Percentiles rank a stretch among this genome's conserved stretches.
Conservation (phyloP, 2,329 filamentous ascomycete species). For the Chlorencoelia australis region DNA sequence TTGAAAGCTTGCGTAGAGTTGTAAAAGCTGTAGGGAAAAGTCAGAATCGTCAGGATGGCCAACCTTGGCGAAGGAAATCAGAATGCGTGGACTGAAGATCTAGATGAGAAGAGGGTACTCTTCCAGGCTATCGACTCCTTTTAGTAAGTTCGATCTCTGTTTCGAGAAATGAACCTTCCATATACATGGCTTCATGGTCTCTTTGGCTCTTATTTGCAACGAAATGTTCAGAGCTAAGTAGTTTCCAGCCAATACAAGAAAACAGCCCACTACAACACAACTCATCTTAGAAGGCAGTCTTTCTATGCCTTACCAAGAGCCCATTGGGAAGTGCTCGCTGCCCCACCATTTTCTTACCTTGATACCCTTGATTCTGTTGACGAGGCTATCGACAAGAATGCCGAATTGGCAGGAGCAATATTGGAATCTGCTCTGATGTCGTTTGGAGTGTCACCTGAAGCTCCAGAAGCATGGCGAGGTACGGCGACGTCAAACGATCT, state of each 20-base stretch:
- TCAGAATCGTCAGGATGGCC: not conserved
- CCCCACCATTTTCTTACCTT: slow-evolving; percentile 72
- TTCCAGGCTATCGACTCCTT: slow-evolving; percentile 83
- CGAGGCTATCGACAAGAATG: slow-evolving; percentile 80
- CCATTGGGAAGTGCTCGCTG: slow-evolving; percentile 76
- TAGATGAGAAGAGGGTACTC: slow-evolving; percentile 71
- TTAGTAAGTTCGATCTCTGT: slow-evolving; percentile 52
- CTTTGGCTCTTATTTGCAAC: too few species aligned
- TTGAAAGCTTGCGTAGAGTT: too few species aligned
- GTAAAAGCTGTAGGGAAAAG: too few species aligned
- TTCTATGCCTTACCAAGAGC: slow-evolving; percentile 82
- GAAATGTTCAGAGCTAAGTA: too few species aligned
- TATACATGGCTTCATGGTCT: too few species aligned
- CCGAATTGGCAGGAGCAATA: slow-evolving; percentile 71
- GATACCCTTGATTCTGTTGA: slow-evolving; percentile 72
- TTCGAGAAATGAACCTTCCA: too few species aligned
- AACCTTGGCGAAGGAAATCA: slow-evolving; percentile 35
- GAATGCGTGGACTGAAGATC: too few species aligned
- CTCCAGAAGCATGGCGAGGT: slow-evolving; percentile 50
- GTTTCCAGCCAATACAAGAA: slow-evolving; percentile 71
- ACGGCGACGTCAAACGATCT: slow-evolving; percentile 64
- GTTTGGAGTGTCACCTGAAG: slow-evolving; percentile 41
- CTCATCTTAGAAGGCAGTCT: slow-evolving; percentile 78
- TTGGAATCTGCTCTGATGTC: slow-evolving; percentile 57
- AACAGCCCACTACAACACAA: slow-evolving; percentile 79